A percentile compares a stretch with the other conserved stretches of the same genome.
These are phyloP conservation scores for Botrytis tulipae DNA, from an alignment of 2,329 filamentous ascomycete genomes.

Conservation along the genomic window DNA sequence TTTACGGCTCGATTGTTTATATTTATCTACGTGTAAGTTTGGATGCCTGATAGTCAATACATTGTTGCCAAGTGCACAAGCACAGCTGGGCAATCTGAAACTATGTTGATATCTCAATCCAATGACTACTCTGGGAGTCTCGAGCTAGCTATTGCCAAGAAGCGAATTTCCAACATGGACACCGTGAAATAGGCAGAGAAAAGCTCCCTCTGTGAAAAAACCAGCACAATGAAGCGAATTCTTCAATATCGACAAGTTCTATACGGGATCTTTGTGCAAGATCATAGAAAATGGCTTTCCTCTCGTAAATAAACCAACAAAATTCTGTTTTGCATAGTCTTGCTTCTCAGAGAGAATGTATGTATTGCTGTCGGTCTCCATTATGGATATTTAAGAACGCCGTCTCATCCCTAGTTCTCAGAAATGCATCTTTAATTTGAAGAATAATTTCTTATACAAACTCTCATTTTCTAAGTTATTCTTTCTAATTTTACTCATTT, in stretches of 20 bases:
- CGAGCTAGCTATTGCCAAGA: neutral
- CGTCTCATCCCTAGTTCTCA: neutral
- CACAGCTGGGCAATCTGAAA: neutral
- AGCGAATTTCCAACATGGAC: neutral
- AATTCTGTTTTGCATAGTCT: neutral
- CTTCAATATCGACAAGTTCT: neutral
- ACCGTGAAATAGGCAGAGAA: neutral
- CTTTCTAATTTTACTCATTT: neutral
- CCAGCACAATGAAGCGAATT: too few relatives aligned
- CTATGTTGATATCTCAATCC: neutral
- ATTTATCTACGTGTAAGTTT: neutral
- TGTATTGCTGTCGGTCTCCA: neutral
- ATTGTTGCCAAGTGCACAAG: neutral
- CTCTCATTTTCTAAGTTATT: neutral
- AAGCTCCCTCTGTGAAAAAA: neutral
- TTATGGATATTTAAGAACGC: neutral
- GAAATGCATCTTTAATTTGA: neutral
- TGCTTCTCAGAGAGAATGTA: neutral
- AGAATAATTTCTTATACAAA: neutral
- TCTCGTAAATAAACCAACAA: neutral
- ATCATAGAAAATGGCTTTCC: neutral
- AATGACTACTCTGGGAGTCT: neutral
- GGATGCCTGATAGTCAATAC: neutral
- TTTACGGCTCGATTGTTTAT: neutral
- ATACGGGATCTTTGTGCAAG: neutral